Evolutionary conservation across 1,284 basidiomycete species (phyloP).

Genomic region (Macrocystidia cucumis): DNA sequence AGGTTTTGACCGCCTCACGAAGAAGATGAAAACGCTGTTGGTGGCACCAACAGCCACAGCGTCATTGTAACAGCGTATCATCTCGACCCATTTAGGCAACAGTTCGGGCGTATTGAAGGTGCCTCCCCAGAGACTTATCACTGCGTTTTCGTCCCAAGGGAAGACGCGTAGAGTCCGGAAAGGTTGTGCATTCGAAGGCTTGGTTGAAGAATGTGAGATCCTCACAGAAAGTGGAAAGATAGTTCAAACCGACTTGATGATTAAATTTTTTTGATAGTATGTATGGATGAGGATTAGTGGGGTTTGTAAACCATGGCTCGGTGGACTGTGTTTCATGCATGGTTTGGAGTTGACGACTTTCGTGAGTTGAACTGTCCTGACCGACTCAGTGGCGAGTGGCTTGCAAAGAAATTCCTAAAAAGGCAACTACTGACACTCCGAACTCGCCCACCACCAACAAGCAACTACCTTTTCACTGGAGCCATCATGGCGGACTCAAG

Average conservation of each 20-base stretch:
- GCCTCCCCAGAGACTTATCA: slow-evolving; percentile 40
- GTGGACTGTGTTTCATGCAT: no score
- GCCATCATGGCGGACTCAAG: slow-evolving; percentile 26
- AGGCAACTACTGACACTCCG: slow-evolving; percentile 13
- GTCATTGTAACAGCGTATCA: slow-evolving; percentile 38
- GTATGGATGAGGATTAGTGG: slow-evolving; percentile 27
- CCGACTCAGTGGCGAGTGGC: slow-evolving; percentile 12
- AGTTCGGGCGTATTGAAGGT: slow-evolving; percentile 21
- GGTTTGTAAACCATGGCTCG: slow-evolving; percentile 39
- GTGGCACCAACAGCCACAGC: slow-evolving; percentile 42
- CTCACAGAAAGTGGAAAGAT: slow-evolving; percentile 1
- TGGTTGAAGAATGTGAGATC: slow-evolving; percentile 14
- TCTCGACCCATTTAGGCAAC: slow-evolving; percentile 32
- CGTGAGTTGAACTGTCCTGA: no score
- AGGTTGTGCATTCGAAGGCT: slow-evolving; percentile 13
- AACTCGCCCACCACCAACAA: background rate
- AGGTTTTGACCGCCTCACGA: slow-evolving; percentile 21
- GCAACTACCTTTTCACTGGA: slow-evolving; percentile 11
- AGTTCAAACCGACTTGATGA: slow-evolving; percentile 17
- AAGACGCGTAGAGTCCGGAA: slow-evolving; percentile 39
- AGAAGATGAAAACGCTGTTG: slow-evolving; percentile 29
- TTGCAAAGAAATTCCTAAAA: slow-evolving; percentile 10
- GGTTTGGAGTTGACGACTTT: no score
- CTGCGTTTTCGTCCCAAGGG: slow-evolving; percentile 46
- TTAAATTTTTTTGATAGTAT: slow-evolving; percentile 22